A percentile compares a stretch with the other conserved stretches of the same genome.
Conservation (phyloP, 768 basidiomycete genomes). For the Pleurotus eryngii region DNA sequence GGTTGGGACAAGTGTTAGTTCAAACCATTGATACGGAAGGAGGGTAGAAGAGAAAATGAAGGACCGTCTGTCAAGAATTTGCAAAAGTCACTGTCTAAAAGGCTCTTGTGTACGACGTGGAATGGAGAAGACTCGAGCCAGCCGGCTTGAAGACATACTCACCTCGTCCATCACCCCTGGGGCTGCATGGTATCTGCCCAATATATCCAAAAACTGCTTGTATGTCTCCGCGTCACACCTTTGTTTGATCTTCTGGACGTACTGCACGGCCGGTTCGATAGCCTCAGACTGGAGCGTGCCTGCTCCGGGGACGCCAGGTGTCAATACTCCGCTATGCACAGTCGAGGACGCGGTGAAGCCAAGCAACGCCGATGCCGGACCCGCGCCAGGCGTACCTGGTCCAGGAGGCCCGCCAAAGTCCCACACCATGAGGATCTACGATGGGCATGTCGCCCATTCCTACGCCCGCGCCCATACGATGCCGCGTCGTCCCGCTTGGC, state of each 20-base stretch:
- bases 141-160: constrained; percentile 9
- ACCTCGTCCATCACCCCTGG: constrained; percentile 64
- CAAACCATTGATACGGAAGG: neutral
- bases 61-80: no score
- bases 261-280: constrained; percentile 82
- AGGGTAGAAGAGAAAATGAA: constrained; percentile 4
- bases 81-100: no score
- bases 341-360: no score
- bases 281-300: constrained; percentile 21
- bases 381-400: neutral
- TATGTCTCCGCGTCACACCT: constrained; percentile 90
- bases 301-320: neutral
- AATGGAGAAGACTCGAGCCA: no score
- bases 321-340: no score
- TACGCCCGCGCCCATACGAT: neutral
- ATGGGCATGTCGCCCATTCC: no score
- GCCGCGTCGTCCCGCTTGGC: neutral
- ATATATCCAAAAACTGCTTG: constrained; percentile 71
- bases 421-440: no score
- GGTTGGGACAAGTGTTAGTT: neutral
- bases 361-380: no score
- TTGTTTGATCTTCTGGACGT: constrained; percentile 95
- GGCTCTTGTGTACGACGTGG: no score
- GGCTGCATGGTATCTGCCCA: constrained; percentile 55
- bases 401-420: no score